Conservation (phyloP, 192 early-diverging fungal species). For the Coemansia sp. region DNA sequence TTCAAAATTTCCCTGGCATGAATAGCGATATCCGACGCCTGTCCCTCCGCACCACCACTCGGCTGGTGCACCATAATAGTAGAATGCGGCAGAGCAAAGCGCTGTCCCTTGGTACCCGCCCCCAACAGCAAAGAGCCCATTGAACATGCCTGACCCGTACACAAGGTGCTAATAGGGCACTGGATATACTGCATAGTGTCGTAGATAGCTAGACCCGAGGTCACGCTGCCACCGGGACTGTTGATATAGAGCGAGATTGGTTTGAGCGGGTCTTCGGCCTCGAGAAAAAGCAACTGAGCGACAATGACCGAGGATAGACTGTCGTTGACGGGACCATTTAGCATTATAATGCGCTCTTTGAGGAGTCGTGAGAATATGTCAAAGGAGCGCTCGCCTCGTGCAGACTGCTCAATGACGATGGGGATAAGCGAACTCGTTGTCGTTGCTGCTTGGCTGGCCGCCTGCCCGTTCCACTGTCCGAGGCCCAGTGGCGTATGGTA, state of each 20-base stretch:
- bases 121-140: constrained; percentile 96
- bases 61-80: constrained; percentile 99
- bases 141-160: constrained; percentile 96
- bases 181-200: constrained; percentile 92
- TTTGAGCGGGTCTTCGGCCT: constrained; percentile 93
- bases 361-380: constrained; percentile 97
- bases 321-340: constrained; percentile 93
- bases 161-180: constrained; percentile 90
- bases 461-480: constrained; percentile 29
- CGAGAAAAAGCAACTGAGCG: constrained; percentile 93
- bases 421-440: constrained; percentile 44
- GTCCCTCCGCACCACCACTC: constrained; percentile 90
- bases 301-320: constrained; percentile 83
- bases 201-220: constrained; percentile 93
- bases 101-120: constrained; percentile 85
- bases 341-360: constrained; percentile 94
- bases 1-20: constrained; percentile 95
- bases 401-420: constrained; percentile 62
- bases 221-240: constrained; percentile 95
- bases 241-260: constrained; percentile 97
- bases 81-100: constrained; percentile 87
- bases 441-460: constrained; percentile 16
- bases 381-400: constrained; percentile 90
- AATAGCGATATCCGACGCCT: constrained; percentile 96
- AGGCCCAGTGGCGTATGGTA: constrained; percentile 36